These are phyloP conservation scores for Durusdinium trenchii DNA, from an alignment of 73 alveolate species.

Conservation along the genomic window DNA sequence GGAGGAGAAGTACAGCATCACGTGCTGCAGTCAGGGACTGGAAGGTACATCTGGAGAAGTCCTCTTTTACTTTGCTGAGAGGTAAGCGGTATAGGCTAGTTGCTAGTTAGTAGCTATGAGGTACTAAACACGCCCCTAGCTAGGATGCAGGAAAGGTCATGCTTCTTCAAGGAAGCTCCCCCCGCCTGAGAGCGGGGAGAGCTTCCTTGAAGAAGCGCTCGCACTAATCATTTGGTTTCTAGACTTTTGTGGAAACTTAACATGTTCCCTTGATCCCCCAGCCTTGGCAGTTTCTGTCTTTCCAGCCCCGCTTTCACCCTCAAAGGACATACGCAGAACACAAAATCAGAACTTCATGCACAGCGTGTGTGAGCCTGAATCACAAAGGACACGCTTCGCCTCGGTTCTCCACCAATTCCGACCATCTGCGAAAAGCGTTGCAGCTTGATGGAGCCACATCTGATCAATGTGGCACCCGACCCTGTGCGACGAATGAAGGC, in stretches of 20 bases:
- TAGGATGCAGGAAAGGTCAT: too few species aligned
- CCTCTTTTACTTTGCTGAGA: too few species aligned
- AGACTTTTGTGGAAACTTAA: too few species aligned
- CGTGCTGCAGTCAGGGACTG: constrained; percentile 42
- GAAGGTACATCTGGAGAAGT: not conserved
- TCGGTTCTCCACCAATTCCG: not conserved
- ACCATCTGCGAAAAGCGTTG: not conserved
- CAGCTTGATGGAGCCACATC: not conserved
- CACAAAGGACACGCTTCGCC: constrained; percentile 87
- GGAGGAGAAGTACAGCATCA: constrained; percentile 87
- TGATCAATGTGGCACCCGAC: not conserved
- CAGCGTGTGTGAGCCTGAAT: constrained; percentile 8
- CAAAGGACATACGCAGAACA: not conserved
- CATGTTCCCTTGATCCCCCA: not conserved
- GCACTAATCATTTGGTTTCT: too few species aligned
- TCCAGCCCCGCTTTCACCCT: constrained; percentile 94
- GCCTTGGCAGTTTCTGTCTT: constrained; percentile 92
- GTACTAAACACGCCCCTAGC: too few species aligned
- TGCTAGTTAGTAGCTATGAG: too few species aligned
- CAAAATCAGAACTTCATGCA: not conserved
- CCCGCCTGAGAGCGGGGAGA: too few species aligned
- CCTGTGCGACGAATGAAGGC: constrained; percentile 77
- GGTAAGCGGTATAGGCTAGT: too few species aligned
- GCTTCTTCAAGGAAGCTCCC: too few species aligned
- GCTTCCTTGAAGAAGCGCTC: too few species aligned